Conservation (phyloP, 805 yeast genomes). For the Monosporozyma solicola region DNA sequence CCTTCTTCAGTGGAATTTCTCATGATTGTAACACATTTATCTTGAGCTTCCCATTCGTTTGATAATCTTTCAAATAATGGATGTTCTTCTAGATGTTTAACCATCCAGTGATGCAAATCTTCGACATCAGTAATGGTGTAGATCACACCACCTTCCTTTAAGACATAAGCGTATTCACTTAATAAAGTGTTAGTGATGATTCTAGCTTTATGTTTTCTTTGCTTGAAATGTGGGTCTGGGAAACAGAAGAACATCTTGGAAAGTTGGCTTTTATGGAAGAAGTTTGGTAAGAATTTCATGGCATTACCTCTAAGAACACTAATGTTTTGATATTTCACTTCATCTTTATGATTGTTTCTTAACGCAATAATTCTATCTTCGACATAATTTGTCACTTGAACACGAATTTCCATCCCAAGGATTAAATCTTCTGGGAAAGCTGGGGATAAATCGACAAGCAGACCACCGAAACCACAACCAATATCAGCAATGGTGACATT, state of each 20-base stretch:
- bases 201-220: constrained; percentile 94
- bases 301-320: constrained; percentile 91
- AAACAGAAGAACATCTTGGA: constrained; percentile 94
- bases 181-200: constrained; percentile 83
- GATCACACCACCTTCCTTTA: constrained; percentile 76
- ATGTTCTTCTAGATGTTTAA: constrained; percentile 77
- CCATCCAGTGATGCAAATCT: constrained; percentile 96
- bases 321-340: constrained; percentile 58
- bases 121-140: constrained; percentile 94
- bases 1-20: constrained; percentile 95
- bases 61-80: constrained; percentile 80
- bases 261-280: constrained; percentile 73
- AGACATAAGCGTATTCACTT: constrained; percentile 85
- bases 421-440: constrained; percentile 65
- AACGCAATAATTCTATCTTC: constrained; percentile 91
- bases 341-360: constrained; percentile 37
- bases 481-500: constrained; percentile 85
- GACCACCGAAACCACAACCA: constrained; percentile 97
- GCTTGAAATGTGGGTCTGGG: constrained; percentile 99
- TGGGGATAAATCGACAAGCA: constrained; percentile 70
- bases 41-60: constrained; percentile 70
- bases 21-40: constrained; percentile 81
- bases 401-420: constrained; percentile 95
- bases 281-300: constrained; percentile 94
- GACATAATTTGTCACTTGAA: constrained; percentile 94